Percentiles rank a stretch among this genome's conserved stretches.
These are phyloP conservation scores for Eutypa lata DNA, from an alignment of 2,329 filamentous ascomycete genomes.

Conservation along the genomic window DNA sequence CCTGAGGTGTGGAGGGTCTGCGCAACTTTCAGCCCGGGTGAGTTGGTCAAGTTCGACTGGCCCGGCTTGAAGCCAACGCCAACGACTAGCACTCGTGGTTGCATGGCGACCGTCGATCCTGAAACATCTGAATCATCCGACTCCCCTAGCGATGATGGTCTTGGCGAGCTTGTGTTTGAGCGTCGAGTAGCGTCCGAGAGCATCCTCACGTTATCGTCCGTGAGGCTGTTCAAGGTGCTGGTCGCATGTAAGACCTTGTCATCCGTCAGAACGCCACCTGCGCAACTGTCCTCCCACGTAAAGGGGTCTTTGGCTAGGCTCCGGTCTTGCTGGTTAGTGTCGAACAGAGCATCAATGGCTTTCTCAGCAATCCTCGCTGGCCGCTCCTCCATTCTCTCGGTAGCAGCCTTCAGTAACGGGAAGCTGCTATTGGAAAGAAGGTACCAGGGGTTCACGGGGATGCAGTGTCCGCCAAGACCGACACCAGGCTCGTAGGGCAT, in stretches of 20 bases:
- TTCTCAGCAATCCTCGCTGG: conserved; percentile 37
- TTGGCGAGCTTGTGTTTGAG: background rate
- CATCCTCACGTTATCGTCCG: background rate
- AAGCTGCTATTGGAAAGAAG: conserved; percentile 45
- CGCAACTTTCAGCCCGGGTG: conserved; percentile 42
- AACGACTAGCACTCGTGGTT: conserved; percentile 38
- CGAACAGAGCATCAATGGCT: conserved; percentile 29
- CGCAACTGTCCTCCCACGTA: background rate
- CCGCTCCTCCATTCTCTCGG: conserved; percentile 40
- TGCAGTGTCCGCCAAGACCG: conserved; percentile 55
- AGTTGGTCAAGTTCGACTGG: conserved; percentile 45
- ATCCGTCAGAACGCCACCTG: background rate
- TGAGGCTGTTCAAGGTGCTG: background rate
- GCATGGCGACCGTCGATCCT: background rate
- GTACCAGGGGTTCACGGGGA: conserved; percentile 54
- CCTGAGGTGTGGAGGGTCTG: conserved; percentile 32
- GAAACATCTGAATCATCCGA: background rate
- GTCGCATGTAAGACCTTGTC: background rate
- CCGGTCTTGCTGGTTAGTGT: background rate
- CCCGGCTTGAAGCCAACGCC: conserved; percentile 51
- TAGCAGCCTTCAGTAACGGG: conserved; percentile 42
- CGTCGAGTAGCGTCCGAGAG: background rate
- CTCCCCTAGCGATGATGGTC: background rate
- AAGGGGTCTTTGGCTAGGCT: background rate
- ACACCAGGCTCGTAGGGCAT: conserved; percentile 43